These are phyloP conservation scores for Taiozyma sp. DNA, from an alignment of 1,139 yeast species.

Conservation along the genomic window DNA sequence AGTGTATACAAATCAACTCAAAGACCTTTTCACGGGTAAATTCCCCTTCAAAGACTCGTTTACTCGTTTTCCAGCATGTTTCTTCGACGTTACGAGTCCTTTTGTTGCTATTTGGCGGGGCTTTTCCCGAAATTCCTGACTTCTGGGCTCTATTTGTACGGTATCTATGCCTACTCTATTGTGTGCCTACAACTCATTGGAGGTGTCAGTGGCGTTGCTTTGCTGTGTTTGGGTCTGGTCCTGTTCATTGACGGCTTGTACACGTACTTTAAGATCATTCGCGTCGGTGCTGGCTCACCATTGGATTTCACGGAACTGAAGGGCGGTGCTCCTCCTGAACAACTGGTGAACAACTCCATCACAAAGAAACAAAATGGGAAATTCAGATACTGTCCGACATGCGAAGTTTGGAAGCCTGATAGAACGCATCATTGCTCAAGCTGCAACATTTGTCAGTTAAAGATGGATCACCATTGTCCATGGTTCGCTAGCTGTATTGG, in stretches of 20 bases:
- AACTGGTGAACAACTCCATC: conserved; percentile 29
- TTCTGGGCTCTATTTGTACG: conserved; percentile 50
- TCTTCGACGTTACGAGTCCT: conserved; percentile 16
- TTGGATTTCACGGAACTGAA: conserved; percentile 39
- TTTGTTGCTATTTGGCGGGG: conserved; percentile 44
- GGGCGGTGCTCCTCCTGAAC: conserved; percentile 7
- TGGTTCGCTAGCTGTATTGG: conserved; percentile 96
- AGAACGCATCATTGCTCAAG: conserved; percentile 85
- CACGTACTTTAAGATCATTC: conserved; percentile 51
- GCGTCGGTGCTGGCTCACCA: conserved; percentile 63
- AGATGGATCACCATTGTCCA: conserved; percentile 94
- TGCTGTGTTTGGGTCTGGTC: conserved; percentile 12
- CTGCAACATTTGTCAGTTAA: conserved; percentile 63
- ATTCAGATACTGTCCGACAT: conserved; percentile 62
- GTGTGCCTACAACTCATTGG: conserved; percentile 22
- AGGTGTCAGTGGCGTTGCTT: conserved; percentile 18
- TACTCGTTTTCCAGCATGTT: background rate
- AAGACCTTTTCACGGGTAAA: too few species aligned
- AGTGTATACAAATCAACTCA: too few species aligned
- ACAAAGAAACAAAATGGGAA: conserved; percentile 37
- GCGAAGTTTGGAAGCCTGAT: conserved; percentile 90
- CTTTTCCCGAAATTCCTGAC: conserved; percentile 59
- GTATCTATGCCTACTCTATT: conserved; percentile 38
- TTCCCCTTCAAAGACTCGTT: too few species aligned
- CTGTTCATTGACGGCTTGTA: conserved; percentile 26